phyloP scores from a whole-genome alignment of 164 flowering plant species.

The grape (Vitis vinifera) region ASM3070453v1 NC_081805.1:7686001-7686500 shows the following conservation, averaged over 20 bases:
- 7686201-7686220: background rate
- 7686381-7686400: background rate
- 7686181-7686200: background rate
- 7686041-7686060: no score
- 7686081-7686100: no score
- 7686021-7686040: no score
- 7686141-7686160: constrained; percentile 7
- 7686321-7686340: no score
- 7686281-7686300: constrained; percentile 14
- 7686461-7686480: background rate
- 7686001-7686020: no score
- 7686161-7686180: constrained; percentile 4
- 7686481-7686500: no score
- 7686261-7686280: constrained; percentile 17
- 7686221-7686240: constrained; percentile 15
- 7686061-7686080: no score
- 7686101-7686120: no score
- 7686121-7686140: background rate
- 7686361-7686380: background rate
- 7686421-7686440: no score
- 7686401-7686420: background rate
- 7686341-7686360: no score
- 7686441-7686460: constrained; percentile 8
- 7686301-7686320: constrained; percentile 1
- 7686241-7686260: constrained; percentile 30